Evolutionary conservation across 2,329 filamentous ascomycete species (phyloP).

Genomic region (Colletotrichum costaricense): DNA sequence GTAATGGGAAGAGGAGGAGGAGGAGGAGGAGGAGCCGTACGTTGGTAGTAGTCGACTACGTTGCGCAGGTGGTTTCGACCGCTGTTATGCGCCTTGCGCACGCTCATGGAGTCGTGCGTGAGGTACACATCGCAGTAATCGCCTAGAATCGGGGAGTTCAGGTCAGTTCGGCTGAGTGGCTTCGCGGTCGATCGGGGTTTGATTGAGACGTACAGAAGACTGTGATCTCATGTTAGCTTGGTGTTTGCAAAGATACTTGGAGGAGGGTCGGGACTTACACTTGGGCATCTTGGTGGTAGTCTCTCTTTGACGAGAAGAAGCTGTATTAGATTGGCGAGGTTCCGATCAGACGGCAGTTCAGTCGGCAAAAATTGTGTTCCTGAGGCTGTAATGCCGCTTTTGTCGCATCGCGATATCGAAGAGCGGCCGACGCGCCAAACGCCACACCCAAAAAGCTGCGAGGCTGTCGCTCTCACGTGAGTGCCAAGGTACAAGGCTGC

Average conservation of each 20-base stretch:
- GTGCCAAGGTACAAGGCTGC: conserved; percentile 15
- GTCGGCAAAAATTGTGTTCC: conserved; percentile 14
- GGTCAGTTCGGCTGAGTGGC: conserved; percentile 37
- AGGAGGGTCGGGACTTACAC: conserved; percentile 70
- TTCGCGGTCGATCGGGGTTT: conserved; percentile 1
- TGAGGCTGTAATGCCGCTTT: not conserved
- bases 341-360: not conserved
- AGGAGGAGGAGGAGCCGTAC: conserved; percentile 56
- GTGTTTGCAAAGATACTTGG: not conserved
- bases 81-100: conserved; percentile 97
- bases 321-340: not conserved
- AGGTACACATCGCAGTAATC: conserved; percentile 99
- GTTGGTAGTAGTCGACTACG: conserved; percentile 98
- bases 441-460: conserved; percentile 29
- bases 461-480: conserved; percentile 25
- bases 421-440: not conserved
- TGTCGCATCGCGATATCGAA: conserved; percentile 23
- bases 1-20: no score
- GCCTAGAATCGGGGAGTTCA: conserved; percentile 57
- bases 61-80: conserved; percentile 97
- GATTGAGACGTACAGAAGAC: conserved; percentile 67
- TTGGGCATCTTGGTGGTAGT: conserved; percentile 78
- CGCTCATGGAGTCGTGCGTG: conserved; percentile 99
- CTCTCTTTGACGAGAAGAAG: not conserved
- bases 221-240: conserved; percentile 49